Evolutionary conservation across 2,329 filamentous ascomycete genomes (phyloP).

Genomic region (Colletotrichum noveboracense): DNA sequence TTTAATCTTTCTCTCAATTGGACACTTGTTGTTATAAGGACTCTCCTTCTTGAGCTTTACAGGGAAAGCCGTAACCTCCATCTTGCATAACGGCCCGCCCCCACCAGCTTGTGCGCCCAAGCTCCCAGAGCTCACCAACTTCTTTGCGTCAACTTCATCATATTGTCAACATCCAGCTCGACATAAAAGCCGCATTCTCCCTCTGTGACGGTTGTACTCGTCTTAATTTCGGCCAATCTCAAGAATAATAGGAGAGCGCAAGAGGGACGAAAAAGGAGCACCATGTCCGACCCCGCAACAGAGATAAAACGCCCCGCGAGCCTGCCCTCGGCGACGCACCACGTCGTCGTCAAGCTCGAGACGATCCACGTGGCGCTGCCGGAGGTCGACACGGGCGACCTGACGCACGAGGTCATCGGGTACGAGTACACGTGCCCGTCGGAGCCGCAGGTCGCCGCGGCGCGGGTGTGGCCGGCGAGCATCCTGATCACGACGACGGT

Average conservation of each 20-base stretch:
- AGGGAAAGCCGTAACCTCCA: neutral
- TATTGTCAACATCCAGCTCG: neutral
- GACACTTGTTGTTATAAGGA: fast-evolving
- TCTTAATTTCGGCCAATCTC: neutral
- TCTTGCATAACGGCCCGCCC: neutral
- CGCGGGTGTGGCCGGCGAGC: slow-evolving; percentile 27
- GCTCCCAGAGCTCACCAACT: neutral
- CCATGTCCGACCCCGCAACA: slow-evolving; percentile 12
- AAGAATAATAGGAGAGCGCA: neutral
- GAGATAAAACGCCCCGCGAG: slow-evolving; percentile 11
- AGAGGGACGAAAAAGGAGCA: neutral
- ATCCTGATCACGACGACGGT: slow-evolving; percentile 29
- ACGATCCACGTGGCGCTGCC: slow-evolving; percentile 17
- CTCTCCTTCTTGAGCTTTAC: neutral
- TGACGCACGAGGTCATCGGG: slow-evolving; percentile 21
- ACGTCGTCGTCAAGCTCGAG: slow-evolving; percentile 26
- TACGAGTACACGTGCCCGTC: slow-evolving; percentile 20
- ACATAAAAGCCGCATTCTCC: neutral
- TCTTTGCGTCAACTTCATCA: neutral
- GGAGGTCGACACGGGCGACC: slow-evolving; percentile 1
- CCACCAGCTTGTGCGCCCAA: neutral
- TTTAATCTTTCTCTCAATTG: neutral
- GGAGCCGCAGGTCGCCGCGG: neutral
- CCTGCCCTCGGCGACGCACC: slow-evolving; percentile 16
- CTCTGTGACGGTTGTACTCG: fast-evolving